A percentile compares a stretch with the other conserved stretches of the same genome.
Evolutionary conservation across 306 rosid genomes (phyloP).

Genomic region (Leucaena leucocephala): DNA sequence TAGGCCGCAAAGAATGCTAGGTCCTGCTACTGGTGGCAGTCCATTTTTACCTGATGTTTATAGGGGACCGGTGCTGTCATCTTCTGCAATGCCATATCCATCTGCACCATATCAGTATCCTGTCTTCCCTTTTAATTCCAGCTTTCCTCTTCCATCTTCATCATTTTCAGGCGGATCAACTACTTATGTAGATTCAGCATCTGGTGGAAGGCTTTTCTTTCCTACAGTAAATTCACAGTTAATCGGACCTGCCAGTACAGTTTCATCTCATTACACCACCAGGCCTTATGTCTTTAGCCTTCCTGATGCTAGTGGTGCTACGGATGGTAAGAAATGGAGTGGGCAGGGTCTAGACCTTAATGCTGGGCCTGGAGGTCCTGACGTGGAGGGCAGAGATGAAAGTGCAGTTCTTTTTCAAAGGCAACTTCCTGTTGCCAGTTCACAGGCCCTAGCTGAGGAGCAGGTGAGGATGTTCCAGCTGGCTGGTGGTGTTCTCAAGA

Average conservation of each 20-base stretch:
- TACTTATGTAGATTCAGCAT: slow-evolving; percentile 57
- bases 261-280: slow-evolving; percentile 60
- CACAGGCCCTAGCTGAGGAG: slow-evolving; percentile 58
- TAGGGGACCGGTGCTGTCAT: slow-evolving; percentile 62
- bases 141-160: slow-evolving; percentile 60
- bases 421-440: slow-evolving; percentile 67
- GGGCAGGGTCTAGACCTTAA: slow-evolving; percentile 77
- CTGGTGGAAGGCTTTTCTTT: slow-evolving; percentile 63
- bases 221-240: slow-evolving; percentile 63
- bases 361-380: slow-evolving; percentile 74
- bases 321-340: slow-evolving; percentile 65
- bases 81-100: slow-evolving; percentile 64
- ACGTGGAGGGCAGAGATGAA: slow-evolving; percentile 68
- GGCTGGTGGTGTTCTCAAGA: slow-evolving; percentile 53
- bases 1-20: slow-evolving; percentile 62
- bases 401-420: slow-evolving; percentile 41
- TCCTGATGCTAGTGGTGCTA: slow-evolving; percentile 55
- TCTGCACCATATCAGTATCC: slow-evolving; percentile 60
- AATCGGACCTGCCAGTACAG: slow-evolving; percentile 57
- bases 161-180: slow-evolving; percentile 57
- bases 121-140: slow-evolving; percentile 60
- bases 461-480: slow-evolving; percentile 60
- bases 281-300: slow-evolving; percentile 62
- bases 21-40: slow-evolving; percentile 54
- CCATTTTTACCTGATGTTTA: slow-evolving; percentile 58